Evolutionary conservation across 164 flowering plant genomes (phyloP).

Genomic region (Paratinospora sagittata): DNA sequence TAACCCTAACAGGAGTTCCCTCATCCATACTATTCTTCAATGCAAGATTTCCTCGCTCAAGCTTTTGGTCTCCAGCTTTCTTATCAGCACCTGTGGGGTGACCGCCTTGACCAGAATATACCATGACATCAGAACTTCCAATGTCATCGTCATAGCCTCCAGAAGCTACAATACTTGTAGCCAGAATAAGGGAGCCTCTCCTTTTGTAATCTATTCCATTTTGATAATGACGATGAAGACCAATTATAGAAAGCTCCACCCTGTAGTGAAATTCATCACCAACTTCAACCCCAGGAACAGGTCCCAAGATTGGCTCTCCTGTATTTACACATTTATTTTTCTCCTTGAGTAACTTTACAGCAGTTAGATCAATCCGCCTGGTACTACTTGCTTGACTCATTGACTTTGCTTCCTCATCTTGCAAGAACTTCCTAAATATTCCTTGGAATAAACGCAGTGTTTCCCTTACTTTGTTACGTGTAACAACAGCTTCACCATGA

Average conservation of each 20-base stretch:
- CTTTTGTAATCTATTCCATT: conserved; percentile 71
- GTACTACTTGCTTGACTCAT: conserved; percentile 6
- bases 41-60: conserved; percentile 74
- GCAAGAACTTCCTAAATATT: conserved; percentile 54
- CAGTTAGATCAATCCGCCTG: conserved; percentile 44
- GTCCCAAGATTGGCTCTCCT: conserved; percentile 47
- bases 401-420: conserved; percentile 54
- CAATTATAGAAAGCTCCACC: conserved; percentile 69
- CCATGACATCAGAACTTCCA: conserved; percentile 47
- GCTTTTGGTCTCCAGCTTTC: conserved; percentile 63
- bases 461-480: conserved; percentile 61
- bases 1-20: conserved; percentile 63
- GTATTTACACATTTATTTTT: conserved; percentile 45
- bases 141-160: conserved; percentile 65
- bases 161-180: conserved; percentile 74
- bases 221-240: conserved; percentile 66
- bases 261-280: conserved; percentile 90
- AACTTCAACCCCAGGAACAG: conserved; percentile 84
- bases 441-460: conserved; percentile 62
- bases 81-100: conserved; percentile 34
- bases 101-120: conserved; percentile 67
- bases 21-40: conserved; percentile 46
- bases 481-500: conserved; percentile 15
- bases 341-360: conserved; percentile 42
- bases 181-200: conserved; percentile 30